Evolutionary conservation across 2,329 filamentous ascomycete species (phyloP), one percentile per base, ranked within the genome.

Genomic region (Geosmithia flava): DNA sequence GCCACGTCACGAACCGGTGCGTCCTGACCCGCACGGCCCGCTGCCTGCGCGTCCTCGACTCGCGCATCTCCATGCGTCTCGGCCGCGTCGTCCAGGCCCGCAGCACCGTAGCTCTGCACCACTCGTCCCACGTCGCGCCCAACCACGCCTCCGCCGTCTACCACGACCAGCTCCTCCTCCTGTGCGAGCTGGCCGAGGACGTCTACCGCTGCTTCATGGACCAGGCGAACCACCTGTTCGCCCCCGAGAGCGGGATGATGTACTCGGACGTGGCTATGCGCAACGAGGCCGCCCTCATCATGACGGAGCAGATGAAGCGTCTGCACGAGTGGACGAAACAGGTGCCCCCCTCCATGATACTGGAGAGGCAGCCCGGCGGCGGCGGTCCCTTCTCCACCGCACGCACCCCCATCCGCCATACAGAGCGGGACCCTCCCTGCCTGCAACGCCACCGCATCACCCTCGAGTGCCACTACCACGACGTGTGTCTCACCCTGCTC

Each of bases 381-480:
- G 30, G 23, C 23, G 20, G 27, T 1, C 27, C 48, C 44, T 49
- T 47, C 19, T 41, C 48, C 7, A 47, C 48, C 2, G 7, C 8
- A n/a, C 40, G 40, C 17, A 13, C 27, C n/a, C 37, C 17, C 5
- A 17, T 49, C n/a, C n/a, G 29, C 3, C 20, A 42, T 10, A 5
- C 11, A 6, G 39, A 42, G 17, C 10, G 15, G 20, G 44, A 43
- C n/a, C 48, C 39, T 6, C 16, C 29, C 13, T 49, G 48, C 44
- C 40, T 49, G 4, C 44, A 47, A 20, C 44, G 48, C 13, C 48
- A 49, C n/a, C 48, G 48, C n/a, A 15, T 49, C 13, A 30, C 30
- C 23, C 48, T 49, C 16, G 48, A 49, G 27, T 44, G 44, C 29
- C 48, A 49, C 16, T 49, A 49, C 20, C 48, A 49, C 42, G 48